Evolutionary conservation across 495 filamentous ascomycete species (phyloP), one percentile per base, ranked within the genome.

Genomic region (Xylaria acuta): DNA sequence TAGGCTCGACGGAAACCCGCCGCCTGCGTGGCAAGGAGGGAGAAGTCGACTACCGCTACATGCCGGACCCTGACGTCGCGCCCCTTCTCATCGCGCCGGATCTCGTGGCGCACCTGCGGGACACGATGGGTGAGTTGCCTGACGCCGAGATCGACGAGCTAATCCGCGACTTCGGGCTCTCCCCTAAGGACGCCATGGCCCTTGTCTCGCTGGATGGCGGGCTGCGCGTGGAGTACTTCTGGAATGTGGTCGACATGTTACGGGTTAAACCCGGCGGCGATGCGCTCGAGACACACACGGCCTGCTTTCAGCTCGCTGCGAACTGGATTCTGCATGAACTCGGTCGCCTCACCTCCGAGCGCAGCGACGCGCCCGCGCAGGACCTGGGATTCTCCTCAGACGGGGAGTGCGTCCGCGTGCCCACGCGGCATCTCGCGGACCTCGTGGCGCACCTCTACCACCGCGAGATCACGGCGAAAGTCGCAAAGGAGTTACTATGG

Each of bases 41-140:
- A 51, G 95, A 97, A 76, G 94, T 98, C 2, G 96, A 99, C 75
- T 99, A 99, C 78, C 87, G 96, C 56, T 99, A 98, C 79, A 98
- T 99, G 97, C 96, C 96, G 1, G 96, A 99, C 79, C 94, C 96
- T 2, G 96, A 99, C 80, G 83, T 99, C 12, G 87, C 87, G 0
- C 93, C 97, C 0, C 84, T 99, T 12, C 76, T 93, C 5, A 91
- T 99, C 73, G 91, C 89, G 16, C 74, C 87, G 51, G 90, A 92
- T 56, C 83, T 98, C 6, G 81, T 97, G 22, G 76, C 85, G 12
- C 81, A 89, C 72, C 83, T 98, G 12, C 80, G 76, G 9, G 72
- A 81, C 5, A 89, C 81, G 0, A 82, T 97, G 53, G 94, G 93
- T 0, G 79, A 83, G 14, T 79, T 92, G 18, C 93, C 95, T 0